phyloP scores from a whole-genome alignment of 2,329 filamentous ascomycete genomes.

The Apiospora pterosperma region DNA sequence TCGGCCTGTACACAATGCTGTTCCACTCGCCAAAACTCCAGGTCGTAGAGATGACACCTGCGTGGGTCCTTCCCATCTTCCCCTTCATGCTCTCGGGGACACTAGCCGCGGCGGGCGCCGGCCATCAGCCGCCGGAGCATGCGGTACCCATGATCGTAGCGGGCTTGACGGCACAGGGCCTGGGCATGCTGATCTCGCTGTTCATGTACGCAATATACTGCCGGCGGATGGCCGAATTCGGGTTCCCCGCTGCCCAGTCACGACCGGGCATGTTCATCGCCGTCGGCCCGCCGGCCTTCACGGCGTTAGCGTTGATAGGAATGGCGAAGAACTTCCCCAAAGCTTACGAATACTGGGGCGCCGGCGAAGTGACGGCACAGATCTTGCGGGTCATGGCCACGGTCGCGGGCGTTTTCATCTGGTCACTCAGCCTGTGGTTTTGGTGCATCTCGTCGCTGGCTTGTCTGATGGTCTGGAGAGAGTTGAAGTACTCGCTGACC shows the following conservation, averaged over 20 bases:
- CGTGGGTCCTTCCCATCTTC: constrained; percentile 32
- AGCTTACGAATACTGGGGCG: constrained; percentile 21
- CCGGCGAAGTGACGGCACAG: constrained; percentile 22
- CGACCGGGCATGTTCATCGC: constrained; percentile 45
- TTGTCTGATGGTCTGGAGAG: constrained; percentile 22
- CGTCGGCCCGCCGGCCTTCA: constrained; percentile 43
- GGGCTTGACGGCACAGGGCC: constrained; percentile 39
- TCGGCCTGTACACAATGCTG: constrained; percentile 33
- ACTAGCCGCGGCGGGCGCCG: constrained; percentile 29
- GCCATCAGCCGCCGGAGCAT: constrained; percentile 23
- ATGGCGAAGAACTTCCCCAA: constrained; percentile 33
- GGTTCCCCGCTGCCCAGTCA: constrained; percentile 36
- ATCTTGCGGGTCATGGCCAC: constrained; percentile 37
- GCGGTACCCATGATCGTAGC: constrained; percentile 38
- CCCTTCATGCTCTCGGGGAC: constrained; percentile 34
- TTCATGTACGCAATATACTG: constrained; percentile 41
- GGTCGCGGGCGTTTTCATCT: constrained; percentile 39
- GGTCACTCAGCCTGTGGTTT: constrained; percentile 48
- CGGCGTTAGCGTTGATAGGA: constrained; percentile 41
- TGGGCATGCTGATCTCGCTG: constrained; percentile 40
- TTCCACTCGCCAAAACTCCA: constrained; percentile 34
- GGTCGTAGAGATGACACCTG: constrained; percentile 35
- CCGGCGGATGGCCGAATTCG: constrained; percentile 35
- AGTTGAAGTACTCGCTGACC: constrained; percentile 35
- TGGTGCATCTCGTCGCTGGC: constrained; percentile 34